Evolutionary conservation across 306 rosid species (phyloP), one percentile per base, ranked within the genome.

Genomic region (Pterocarpus santalinus): DNA sequence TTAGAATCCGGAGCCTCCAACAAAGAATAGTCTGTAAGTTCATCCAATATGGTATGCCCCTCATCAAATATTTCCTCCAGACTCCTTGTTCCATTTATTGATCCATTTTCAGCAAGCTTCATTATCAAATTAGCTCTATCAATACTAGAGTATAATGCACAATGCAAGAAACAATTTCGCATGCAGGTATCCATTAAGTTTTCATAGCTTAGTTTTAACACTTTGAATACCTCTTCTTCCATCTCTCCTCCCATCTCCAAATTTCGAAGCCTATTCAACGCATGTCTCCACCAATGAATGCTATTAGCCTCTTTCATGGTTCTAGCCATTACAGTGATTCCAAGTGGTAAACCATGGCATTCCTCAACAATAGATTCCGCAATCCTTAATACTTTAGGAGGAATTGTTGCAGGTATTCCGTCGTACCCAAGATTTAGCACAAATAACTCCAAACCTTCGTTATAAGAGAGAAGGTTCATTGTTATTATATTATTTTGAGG

Each of bases 361-460:
- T 15, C 0, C 0, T 0, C 0, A 14, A 16, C 62, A 12, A 73
- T 1, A 11, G 0, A 4, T 47, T 0, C 38, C 5, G 80, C 83
- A 28, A 73, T 36, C 4, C 36, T 2, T 4, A 0, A 0, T 2
- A 36, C n/a, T 8, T 55, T 2, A 65, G 14, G 13, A 2, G 81
- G 1, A 0, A 81, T 4, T 0, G 16, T 62, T 2, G 34, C 62
- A 4, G 49, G 63, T 3, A n/a, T 46, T 47, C 39, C 80, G 2
- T 34, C 39, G 46, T 2, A 3, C 15, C 71, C 73, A 15, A 81
- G 79, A 15, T 17, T 73, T 9, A 52, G 7, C 67, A 12, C 3
- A 63, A 87, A 87, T 14, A 87, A 69, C 3, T 77, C 44, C 82
- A 62, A 69, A 5, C 7, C 63, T 38, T 62, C 86, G 0, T 16